Percentiles rank a stretch among this genome's conserved stretches.
These are phyloP conservation scores for Leishmania turanica DNA, from an alignment of 208 protist genomes.

Conservation along the genomic window DNA sequence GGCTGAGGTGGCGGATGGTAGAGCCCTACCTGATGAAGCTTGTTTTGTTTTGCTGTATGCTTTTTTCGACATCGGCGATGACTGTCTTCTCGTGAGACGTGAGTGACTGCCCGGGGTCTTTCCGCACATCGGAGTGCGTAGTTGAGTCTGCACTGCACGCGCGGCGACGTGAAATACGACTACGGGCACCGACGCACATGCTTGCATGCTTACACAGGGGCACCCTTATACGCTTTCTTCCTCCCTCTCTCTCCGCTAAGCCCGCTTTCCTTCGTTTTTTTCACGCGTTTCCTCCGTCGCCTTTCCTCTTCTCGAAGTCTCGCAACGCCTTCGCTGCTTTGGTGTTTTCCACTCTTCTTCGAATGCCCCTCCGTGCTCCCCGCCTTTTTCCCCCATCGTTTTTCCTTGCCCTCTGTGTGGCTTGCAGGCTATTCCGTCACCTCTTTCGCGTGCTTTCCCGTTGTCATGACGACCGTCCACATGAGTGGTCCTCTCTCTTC, in stretches of 20 bases:
- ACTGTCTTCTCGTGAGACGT: neutral
- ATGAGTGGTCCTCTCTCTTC: neutral
- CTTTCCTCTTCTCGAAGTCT: neutral
- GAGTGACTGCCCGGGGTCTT: neutral
- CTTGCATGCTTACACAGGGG: neutral
- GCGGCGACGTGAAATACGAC: neutral
- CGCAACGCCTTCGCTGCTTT: neutral
- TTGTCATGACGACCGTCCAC: neutral
- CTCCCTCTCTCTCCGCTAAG: neutral
- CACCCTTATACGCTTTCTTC: neutral
- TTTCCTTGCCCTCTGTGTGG: neutral
- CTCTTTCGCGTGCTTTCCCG: neutral
- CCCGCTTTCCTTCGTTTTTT: neutral
- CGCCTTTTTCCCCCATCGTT: neutral
- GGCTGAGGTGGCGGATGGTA: neutral
- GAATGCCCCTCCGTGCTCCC: neutral
- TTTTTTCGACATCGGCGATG: neutral
- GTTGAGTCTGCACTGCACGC: neutral
- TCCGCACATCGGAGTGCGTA: neutral
- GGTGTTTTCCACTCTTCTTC: neutral
- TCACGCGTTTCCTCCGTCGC: neutral
- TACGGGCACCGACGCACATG: neutral
- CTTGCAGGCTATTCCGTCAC: neutral
- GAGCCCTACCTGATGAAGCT: neutral
- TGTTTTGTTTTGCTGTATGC: neutral